Evolutionary conservation across 495 filamentous ascomycete species (phyloP), one percentile per base, ranked within the genome.

Genomic region (Trichoderma asperelloides): DNA sequence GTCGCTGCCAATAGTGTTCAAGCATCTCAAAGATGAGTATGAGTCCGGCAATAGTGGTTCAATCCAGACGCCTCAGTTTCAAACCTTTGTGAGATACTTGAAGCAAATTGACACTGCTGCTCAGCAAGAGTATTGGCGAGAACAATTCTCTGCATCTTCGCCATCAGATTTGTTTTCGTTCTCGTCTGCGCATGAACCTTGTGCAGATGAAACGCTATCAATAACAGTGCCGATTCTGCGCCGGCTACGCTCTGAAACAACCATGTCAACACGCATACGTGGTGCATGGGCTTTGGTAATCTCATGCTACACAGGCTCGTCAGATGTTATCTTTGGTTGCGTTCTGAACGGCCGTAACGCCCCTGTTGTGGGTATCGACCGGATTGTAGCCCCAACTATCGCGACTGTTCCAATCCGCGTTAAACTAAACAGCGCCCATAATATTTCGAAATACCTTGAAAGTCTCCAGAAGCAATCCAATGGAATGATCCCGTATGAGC

Each of bases 351-450:
- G 81, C 40, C 72, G 82, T 3, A 74, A 77, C n/a, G 75, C 75
- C 15, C 71, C 78, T 13, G 72, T 84, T 0, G 66, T 70, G 8
- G 78, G 76, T 25, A 73, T 86, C 21, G 75, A 78, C 37, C 67
- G 73, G 7, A 77, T 84, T 16, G 71, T 76, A 13, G 83, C 81
- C 1, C 78, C 85, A 12, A 76, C 72, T 82, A 82, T 88, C 63
- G 79, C 85, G 18, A 87, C 86, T 0, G 74, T 87, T 0, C 86
- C 86, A 5, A 70, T 85, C 23, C 79, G 85, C 0, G 71, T 86
- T 4, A 65, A 33, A 16, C 13, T 69, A 25, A 8, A 27, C n/a
- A 41, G 41, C 27, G 28, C 57, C 8, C 8, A 69, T n/a, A 64
- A 57, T 12, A 41, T 69, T 2, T 37, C 16, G 8, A 41, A 49